These are phyloP conservation scores for Tetrahymena borealis DNA, from an alignment of 73 alveolate genomes.

Conservation along the genomic window DNA sequence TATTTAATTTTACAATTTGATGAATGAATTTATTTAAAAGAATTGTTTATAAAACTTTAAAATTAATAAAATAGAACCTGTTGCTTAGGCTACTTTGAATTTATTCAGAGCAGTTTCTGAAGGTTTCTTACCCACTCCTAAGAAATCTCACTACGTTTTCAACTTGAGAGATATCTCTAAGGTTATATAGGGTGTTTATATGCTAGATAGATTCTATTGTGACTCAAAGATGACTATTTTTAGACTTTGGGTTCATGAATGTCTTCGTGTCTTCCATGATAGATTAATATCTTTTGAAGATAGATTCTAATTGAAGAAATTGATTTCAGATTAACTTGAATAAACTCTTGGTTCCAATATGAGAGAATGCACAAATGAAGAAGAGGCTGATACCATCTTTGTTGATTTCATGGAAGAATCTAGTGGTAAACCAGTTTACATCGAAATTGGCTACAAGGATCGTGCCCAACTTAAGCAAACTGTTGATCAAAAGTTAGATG, in stretches of 20 bases:
- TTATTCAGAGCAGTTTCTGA: constrained; percentile 5
- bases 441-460: constrained; percentile 67
- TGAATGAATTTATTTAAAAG: background rate
- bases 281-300: constrained; percentile 84
- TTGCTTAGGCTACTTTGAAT: constrained; percentile 33
- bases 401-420: constrained; percentile 69
- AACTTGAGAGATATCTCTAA: constrained; percentile 96
- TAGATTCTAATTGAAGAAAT: constrained; percentile 66
- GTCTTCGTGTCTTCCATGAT: constrained; percentile 93
- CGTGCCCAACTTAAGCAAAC: constrained; percentile 58
- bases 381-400: constrained; percentile 56
- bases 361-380: constrained; percentile 67
- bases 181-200: constrained; percentile 92
- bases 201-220: constrained; percentile 77
- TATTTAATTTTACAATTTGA: background rate
- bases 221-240: constrained; percentile 93
- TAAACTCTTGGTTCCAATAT: constrained; percentile 74
- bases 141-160: constrained; percentile 95
- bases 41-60: background rate
- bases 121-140: constrained; percentile 95
- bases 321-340: constrained; percentile 56
- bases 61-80: constrained; percentile 8
- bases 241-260: constrained; percentile 95
- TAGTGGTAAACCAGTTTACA: constrained; percentile 56
- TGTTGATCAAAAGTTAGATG: constrained; percentile 69